Evolutionary conservation across 768 basidiomycete species (phyloP), one percentile per base, ranked within the genome.

Genomic region (Mycena vulgaris): DNA sequence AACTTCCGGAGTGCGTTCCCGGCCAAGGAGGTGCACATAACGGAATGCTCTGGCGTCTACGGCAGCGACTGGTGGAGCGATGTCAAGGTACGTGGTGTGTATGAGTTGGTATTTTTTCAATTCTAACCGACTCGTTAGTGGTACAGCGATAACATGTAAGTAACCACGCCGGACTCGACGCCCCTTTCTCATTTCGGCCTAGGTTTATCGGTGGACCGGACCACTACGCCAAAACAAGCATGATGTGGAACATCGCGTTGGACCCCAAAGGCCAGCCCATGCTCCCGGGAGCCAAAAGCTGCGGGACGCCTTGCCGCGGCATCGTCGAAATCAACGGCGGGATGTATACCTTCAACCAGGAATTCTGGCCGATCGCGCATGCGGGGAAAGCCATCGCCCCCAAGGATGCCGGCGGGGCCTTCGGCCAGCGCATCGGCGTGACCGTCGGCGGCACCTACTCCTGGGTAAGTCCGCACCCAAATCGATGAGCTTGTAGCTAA

Each of bases 211-310:
- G 67, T 13, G 51, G 59, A 1, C 59, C 52, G 11, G 58, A 61
- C 9, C 51, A 62, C 19, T 40, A 19, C 23, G 48, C 28, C 1
- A 35, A 19, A n/a, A 23, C 31, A 1, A 28, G 40, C 10, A 55
- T 89, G 52, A 85, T 87, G 83, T 89, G 88, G 87, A 87, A 88
- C 70, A 72, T 89, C 37, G 88, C 86, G 0, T 81, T 87, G 19
- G 82, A 87, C 28, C 71, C 81, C 0, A 81, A 76, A 21, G 88
- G 88, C 0, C 45, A 78, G 6, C 86, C 88, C 6, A 48, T 30
- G 21, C 42, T 57, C 27, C 57, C 60, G 13, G 57, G 67, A 25
- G 30, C 60, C 25, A 31, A 45, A 31, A 64, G 57, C 53, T 62
- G 57, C 40, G 59, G 59, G 25, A 45, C 40, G 2, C 58, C 58